phyloP scores from a whole-genome alignment of 352 stramenopile genomes.

The Hyaloperonospora brassicae region DNA sequence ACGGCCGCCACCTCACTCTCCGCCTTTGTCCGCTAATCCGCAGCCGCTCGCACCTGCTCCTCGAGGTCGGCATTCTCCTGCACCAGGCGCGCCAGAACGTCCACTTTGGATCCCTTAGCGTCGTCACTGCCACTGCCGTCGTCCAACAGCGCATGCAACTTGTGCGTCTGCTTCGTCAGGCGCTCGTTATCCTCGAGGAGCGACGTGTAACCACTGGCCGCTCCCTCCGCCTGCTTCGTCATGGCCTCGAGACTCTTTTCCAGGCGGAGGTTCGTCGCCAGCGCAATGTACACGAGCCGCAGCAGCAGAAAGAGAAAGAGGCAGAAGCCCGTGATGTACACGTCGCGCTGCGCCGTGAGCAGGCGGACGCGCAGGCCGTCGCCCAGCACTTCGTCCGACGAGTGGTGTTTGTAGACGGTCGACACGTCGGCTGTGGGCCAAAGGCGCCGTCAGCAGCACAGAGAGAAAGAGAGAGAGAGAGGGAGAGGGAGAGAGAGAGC shows the following conservation, averaged over 20 bases:
- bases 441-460: too few relatives aligned
- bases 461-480: too few relatives aligned
- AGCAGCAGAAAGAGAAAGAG: conserved; percentile 80
- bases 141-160: conserved; percentile 52
- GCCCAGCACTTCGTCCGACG: conserved; percentile 40
- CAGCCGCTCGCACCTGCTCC: conserved; percentile 29
- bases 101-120: conserved; percentile 36
- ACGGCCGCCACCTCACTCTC: conserved; percentile 44
- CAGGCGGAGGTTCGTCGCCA: conserved; percentile 58
- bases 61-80: conserved; percentile 54
- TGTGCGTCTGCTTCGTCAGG: conserved; percentile 56
- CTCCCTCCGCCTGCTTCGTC: conserved; percentile 72
- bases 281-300: conserved; percentile 62
- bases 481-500: too few relatives aligned
- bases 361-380: conserved; percentile 78
- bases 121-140: conserved; percentile 27
- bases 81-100: conserved; percentile 45
- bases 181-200: conserved; percentile 65
- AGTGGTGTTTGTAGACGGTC: conserved; percentile 66
- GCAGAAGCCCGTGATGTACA: conserved; percentile 84
- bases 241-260: conserved; percentile 66
- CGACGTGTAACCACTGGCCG: conserved; percentile 52
- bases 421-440: conserved; percentile 63
- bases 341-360: conserved; percentile 68
- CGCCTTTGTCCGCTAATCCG: conserved; percentile 37